Conservation (phyloP, 169 alveolate species). For the Plasmodium gallinaceum region DNA sequence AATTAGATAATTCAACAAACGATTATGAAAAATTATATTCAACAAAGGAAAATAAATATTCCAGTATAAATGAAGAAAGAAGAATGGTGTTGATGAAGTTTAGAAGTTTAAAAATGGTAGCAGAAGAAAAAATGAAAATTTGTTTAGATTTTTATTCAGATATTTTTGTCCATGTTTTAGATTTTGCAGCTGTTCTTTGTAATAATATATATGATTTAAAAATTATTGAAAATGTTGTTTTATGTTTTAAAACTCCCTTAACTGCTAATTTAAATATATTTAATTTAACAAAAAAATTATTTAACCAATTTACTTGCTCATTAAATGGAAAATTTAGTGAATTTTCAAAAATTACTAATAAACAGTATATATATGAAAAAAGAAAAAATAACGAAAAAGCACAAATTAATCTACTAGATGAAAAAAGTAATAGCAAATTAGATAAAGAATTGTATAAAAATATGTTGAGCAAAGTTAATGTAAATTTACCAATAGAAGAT, state of each 20-base stretch:
- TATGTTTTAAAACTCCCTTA: conserved; percentile 70
- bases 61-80: conserved; percentile 71
- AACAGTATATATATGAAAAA: conserved; percentile 12
- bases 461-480: not conserved
- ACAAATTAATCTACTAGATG: not conserved
- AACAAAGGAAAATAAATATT: conserved; percentile 21
- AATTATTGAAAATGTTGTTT: conserved; percentile 51
- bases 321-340: conserved; percentile 32
- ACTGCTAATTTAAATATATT: conserved; percentile 74
- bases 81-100: conserved; percentile 42
- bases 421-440: not conserved
- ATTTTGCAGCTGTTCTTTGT: conserved; percentile 73
- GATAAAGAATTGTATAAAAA: conserved; percentile 19
- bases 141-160: conserved; percentile 75
- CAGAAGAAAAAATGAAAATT: conserved; percentile 71
- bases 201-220: conserved; percentile 67
- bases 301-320: conserved; percentile 39
- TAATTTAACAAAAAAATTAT: conserved; percentile 48
- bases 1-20: not conserved
- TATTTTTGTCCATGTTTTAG: conserved; percentile 61
- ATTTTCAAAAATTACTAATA: conserved; percentile 54
- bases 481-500: not conserved
- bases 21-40: conserved; percentile 4
- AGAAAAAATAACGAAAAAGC: conserved; percentile 3
- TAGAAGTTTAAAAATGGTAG: conserved; percentile 50